Evolutionary conservation across 768 basidiomycete genomes (phyloP).

Genomic region (Sistotremastrum niveocremeum): DNA sequence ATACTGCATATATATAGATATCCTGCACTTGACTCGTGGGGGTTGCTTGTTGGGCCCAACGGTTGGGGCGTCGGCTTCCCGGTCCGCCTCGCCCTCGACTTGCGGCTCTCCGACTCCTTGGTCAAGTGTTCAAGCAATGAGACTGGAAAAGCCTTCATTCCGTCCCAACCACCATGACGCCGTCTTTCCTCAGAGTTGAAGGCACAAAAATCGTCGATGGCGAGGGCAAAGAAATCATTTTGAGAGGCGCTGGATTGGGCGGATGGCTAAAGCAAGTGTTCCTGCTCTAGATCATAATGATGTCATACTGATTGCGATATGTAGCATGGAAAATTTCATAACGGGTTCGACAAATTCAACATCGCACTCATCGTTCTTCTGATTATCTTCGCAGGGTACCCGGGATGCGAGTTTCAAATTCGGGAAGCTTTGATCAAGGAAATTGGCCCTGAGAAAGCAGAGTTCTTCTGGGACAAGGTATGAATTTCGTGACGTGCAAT

Average conservation of each 20-base stretch:
- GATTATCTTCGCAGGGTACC: conserved; percentile 35
- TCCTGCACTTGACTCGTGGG: no score
- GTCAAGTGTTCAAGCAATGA: no score
- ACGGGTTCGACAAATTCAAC: conserved; percentile 24
- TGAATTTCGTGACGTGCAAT: not conserved
- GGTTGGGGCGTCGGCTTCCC: no score
- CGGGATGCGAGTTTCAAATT: conserved; percentile 72
- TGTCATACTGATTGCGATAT: not conserved
- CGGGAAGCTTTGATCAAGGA: conserved; percentile 52
- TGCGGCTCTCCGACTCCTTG: no score
- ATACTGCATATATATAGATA: no score
- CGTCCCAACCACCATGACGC: not conserved
- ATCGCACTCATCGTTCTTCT: conserved; percentile 1
- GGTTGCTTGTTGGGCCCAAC: no score
- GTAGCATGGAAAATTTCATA: conserved; percentile 69
- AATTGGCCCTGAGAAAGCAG: conserved; percentile 53
- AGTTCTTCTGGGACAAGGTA: conserved; percentile 79
- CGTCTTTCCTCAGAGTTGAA: conserved; percentile 40
- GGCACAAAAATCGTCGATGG: conserved; percentile 50
- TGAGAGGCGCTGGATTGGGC: conserved; percentile 65
- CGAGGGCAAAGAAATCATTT: conserved; percentile 40
- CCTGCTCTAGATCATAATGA: conserved; percentile 1
- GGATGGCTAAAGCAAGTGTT: conserved; percentile 74
- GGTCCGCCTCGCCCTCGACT: no score
- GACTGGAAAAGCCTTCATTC: no score